These are phyloP conservation scores for Ceratobasidium sp. DNA, from an alignment of 1,284 basidiomycete genomes.

Conservation along the genomic window DNA sequence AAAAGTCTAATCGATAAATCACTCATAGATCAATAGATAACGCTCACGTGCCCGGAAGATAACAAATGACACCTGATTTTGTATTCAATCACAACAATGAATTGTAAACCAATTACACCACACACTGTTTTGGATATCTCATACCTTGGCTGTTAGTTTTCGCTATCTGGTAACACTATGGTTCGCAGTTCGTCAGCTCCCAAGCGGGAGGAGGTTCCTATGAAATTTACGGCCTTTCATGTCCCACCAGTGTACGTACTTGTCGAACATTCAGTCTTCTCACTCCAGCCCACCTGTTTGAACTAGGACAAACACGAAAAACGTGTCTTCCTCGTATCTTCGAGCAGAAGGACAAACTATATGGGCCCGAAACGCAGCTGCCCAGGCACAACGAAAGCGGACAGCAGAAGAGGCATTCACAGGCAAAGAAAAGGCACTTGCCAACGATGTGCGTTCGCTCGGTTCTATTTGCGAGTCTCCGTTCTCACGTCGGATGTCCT, in stretches of 20 bases:
- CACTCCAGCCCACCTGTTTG: constrained; percentile 44
- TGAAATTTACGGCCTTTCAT: constrained; percentile 81
- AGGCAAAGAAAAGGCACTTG: constrained; percentile 32
- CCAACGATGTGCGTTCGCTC: constrained; percentile 19
- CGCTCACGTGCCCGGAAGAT: constrained; percentile 23
- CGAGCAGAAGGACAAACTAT: constrained; percentile 74
- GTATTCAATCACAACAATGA: constrained; percentile 31
- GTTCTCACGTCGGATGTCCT: constrained; percentile 57
- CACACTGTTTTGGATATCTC: neutral
- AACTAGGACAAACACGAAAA: constrained; percentile 75
- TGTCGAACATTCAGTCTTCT: neutral
- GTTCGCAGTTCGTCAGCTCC: constrained; percentile 32
- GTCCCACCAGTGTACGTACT: constrained; percentile 74
- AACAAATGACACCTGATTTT: constrained; percentile 8
- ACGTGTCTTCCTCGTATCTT: constrained; percentile 75
- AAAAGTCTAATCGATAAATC: neutral
- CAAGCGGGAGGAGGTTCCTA: constrained; percentile 65
- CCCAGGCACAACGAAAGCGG: constrained; percentile 59
- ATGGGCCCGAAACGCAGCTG: constrained; percentile 71
- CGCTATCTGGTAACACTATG: neutral
- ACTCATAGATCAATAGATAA: constrained; percentile 19
- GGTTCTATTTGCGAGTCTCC: constrained; percentile 7
- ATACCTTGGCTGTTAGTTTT: too few species aligned
- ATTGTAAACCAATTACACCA: too few species aligned
- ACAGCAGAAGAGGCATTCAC: constrained; percentile 53